Base-by-base conservation (phyloP, 345 rosid species). In the Eucalyptus grandis region DNA sequence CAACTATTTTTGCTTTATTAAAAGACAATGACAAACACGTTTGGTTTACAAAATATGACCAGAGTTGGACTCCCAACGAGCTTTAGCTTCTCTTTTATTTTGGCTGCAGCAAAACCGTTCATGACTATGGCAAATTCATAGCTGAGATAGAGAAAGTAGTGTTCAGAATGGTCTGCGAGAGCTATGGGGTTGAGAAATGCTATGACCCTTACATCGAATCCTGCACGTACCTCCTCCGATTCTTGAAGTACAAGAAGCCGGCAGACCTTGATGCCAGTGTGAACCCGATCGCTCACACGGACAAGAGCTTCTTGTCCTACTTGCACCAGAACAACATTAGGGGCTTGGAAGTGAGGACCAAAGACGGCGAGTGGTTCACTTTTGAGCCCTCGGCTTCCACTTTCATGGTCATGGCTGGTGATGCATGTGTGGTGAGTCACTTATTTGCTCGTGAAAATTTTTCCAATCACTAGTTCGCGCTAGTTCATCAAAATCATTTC, bases 391-490 rank as follows among this genome's bases (percentile, higher is more conserved):
- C 80, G 24, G 88, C 91, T 30, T 88, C 92, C 6, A 62, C 93
- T 87, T 93, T 91, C 91, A 43, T 89, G 37, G 88, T 92, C 88
- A 90, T 93, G 89, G 93, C 91, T 5, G 92, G 92, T 26, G 91
- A 90, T 60, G 92, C 87, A 8, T 54, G 51, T 81, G 11, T 24
- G 92, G 93, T 92, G 72, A 49, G 92, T 56, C 27, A 9, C 12
- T 56, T 56, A 22, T 56, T 56, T 56, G 62, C 62, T 56, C 30
- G 30, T 56, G 62, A 56, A 56, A 24, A 1, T 24, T 56, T 24
- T 56, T 56, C 62, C 62, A 24, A 24, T 30, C 62, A 4, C 62
- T 24, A 56, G 62, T 24, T 24, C 13, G 30, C 30, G 30, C 30
- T 22, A 56, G 62, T 56, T 56, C 62, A 56, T 56, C 30, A 24